Evolutionary conservation across 192 early-diverging fungal species (phyloP).

Genomic region (Endogone sp.): DNA sequence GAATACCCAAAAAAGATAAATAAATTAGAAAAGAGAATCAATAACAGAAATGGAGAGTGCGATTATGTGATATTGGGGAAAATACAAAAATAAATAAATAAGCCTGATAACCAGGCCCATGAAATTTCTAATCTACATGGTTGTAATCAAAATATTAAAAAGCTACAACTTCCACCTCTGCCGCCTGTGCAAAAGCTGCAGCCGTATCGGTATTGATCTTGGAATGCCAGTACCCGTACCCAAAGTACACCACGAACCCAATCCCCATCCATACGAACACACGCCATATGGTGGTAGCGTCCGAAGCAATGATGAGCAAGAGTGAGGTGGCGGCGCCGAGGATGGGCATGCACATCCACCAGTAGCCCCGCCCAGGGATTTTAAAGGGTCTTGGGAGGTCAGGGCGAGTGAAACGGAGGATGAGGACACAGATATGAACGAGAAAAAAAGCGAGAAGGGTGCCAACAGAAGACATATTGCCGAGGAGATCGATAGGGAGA

Average conservation of each 20-base stretch:
- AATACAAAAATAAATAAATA: too few relatives aligned
- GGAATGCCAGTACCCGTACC: slow-evolving; percentile 65
- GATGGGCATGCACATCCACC: slow-evolving; percentile 55
- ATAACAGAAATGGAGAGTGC: too few relatives aligned
- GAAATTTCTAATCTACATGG: too few relatives aligned
- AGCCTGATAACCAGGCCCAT: too few relatives aligned
- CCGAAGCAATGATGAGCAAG: slow-evolving; percentile 64
- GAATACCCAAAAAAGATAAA: too few relatives aligned
- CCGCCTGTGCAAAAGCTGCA: too few relatives aligned
- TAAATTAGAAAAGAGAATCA: too few relatives aligned
- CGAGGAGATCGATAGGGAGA: slow-evolving; percentile 78
- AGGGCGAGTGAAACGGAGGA: slow-evolving; percentile 73
- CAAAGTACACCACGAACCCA: slow-evolving; percentile 71
- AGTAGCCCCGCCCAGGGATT: slow-evolving; percentile 56
- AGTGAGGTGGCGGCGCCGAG: slow-evolving; percentile 55
- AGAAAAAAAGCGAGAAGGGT: slow-evolving; percentile 83
- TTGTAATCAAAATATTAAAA: too few relatives aligned
- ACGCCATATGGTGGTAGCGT: slow-evolving; percentile 60
- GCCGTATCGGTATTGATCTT: background rate
- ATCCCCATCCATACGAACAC: slow-evolving; percentile 60
- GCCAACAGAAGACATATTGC: slow-evolving; percentile 82
- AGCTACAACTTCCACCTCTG: too few relatives aligned
- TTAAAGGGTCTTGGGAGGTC: slow-evolving; percentile 63
- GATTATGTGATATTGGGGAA: too few relatives aligned
- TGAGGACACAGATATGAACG: slow-evolving; percentile 70